Evolutionary conservation across 306 rosid genomes (phyloP).

Genomic region (Pachyrhizus erosus): DNA sequence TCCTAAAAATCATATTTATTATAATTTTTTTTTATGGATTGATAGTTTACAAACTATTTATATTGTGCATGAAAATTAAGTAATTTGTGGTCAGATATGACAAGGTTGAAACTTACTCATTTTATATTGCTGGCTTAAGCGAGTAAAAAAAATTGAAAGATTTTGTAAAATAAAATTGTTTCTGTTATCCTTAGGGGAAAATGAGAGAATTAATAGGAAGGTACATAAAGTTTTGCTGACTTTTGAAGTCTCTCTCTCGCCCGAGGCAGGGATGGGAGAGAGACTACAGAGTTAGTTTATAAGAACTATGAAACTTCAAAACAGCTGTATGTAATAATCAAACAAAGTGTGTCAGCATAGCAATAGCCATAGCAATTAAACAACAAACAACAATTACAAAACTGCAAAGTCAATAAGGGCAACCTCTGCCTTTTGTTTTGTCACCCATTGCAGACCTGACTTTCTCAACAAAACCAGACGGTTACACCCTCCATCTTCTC

Average conservation of each 20-base stretch:
- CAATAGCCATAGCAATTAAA: too few species aligned
- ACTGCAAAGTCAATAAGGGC: slow-evolving; percentile 81
- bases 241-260: slow-evolving; percentile 44
- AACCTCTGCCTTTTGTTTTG: slow-evolving; percentile 55
- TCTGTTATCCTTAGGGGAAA: background rate
- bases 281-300: too few species aligned
- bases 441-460: slow-evolving; percentile 56
- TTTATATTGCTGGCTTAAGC: background rate
- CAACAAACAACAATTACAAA: slow-evolving; percentile 40
- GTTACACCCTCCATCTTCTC: slow-evolving; percentile 29
- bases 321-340: slow-evolving; percentile 60
- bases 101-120: too few species aligned
- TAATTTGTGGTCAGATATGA: too few species aligned
- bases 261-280: too few species aligned
- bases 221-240: slow-evolving; percentile 52
- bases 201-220: too few species aligned
- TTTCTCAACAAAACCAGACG: slow-evolving; percentile 37
- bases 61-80: too few species aligned
- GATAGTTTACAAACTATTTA: background rate
- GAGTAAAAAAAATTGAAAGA: too few species aligned
- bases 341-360: slow-evolving; percentile 47
- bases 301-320: slow-evolving; percentile 48
- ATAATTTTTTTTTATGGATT: background rate
- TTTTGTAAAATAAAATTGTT: background rate
- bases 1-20: background rate